phyloP scores from a whole-genome alignment of 2,329 filamentous ascomycete species.

The Zymoseptoria tritici region DNA sequence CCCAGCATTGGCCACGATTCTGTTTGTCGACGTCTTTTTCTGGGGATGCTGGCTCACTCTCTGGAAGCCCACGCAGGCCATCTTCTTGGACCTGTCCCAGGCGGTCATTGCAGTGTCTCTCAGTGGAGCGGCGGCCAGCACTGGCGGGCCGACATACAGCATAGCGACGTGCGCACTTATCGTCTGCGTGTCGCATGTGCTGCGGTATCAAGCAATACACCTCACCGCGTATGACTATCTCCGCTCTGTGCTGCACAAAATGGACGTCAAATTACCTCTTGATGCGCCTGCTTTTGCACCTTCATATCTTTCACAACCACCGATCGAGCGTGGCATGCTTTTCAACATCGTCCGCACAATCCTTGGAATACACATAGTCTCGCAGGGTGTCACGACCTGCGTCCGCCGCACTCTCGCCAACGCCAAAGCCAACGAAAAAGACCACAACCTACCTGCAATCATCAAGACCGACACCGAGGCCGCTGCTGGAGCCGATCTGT shows the following conservation, averaged over 20 bases:
- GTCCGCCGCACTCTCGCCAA: constrained; percentile 29
- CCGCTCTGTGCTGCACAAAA: constrained; percentile 30
- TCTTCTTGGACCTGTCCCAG: constrained; percentile 83
- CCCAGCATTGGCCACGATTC: constrained; percentile 75
- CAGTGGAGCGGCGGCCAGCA: constrained; percentile 68
- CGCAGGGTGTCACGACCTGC: constrained; percentile 31
- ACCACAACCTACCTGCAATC: constrained; percentile 21
- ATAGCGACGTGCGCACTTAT: constrained; percentile 64
- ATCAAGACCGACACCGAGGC: constrained; percentile 27
- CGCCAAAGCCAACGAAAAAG: constrained; percentile 30
- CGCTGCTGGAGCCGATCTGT: constrained; percentile 19
- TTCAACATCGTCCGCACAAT: constrained; percentile 26
- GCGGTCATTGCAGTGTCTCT: constrained; percentile 88
- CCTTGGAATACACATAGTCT: constrained; percentile 32
- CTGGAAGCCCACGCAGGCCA: constrained; percentile 78
- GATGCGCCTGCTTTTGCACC: constrained; percentile 26
- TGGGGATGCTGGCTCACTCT: constrained; percentile 73
- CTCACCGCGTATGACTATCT: constrained; percentile 32
- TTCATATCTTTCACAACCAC: constrained; percentile 24
- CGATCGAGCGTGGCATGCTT: constrained; percentile 26
- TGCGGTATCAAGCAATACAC: constrained; percentile 46
- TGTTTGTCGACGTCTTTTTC: constrained; percentile 79
- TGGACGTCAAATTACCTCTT: constrained; percentile 26
- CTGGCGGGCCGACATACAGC: constrained; percentile 62
- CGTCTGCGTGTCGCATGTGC: constrained; percentile 48